Percentiles rank a stretch among this genome's conserved stretches.
These are phyloP conservation scores for Gastrolobium villosum DNA, from an alignment of 306 rosid genomes.

Conservation along the genomic window DNA sequence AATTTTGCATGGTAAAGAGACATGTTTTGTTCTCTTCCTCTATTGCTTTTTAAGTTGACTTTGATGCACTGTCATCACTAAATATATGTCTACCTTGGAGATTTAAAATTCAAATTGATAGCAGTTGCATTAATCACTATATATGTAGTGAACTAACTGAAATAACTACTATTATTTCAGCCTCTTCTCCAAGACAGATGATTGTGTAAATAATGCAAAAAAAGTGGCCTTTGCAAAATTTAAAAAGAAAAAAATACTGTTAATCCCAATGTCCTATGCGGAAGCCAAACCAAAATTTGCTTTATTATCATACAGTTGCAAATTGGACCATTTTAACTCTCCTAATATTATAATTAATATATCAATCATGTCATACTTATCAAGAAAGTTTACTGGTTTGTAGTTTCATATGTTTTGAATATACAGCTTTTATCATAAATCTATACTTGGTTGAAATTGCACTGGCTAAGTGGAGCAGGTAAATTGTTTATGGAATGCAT, in stretches of 20 bases:
- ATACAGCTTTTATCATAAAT: background rate
- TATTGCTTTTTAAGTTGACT: background rate
- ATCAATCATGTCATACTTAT: background rate
- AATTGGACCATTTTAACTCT: background rate
- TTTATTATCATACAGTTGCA: background rate
- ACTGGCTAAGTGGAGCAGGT: constrained; percentile 7
- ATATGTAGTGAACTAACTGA: background rate
- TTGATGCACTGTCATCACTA: background rate
- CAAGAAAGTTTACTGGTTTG: background rate
- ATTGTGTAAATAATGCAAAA: background rate
- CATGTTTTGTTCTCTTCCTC: background rate
- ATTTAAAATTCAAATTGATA: background rate
- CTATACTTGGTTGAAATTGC: constrained; percentile 1
- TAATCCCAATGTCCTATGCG: background rate
- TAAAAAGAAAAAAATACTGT: background rate
- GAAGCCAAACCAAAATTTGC: background rate
- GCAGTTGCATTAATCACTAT: background rate
- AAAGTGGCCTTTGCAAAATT: background rate
- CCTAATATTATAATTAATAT: background rate
- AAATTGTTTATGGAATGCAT: background rate
- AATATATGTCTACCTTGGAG: background rate
- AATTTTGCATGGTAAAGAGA: background rate
- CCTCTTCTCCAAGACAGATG: background rate
- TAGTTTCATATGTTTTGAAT: background rate
- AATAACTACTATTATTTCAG: background rate